These are phyloP conservation scores for Geranium incanum DNA, from an alignment of 441 rosid genomes.

Conservation along the genomic window DNA sequence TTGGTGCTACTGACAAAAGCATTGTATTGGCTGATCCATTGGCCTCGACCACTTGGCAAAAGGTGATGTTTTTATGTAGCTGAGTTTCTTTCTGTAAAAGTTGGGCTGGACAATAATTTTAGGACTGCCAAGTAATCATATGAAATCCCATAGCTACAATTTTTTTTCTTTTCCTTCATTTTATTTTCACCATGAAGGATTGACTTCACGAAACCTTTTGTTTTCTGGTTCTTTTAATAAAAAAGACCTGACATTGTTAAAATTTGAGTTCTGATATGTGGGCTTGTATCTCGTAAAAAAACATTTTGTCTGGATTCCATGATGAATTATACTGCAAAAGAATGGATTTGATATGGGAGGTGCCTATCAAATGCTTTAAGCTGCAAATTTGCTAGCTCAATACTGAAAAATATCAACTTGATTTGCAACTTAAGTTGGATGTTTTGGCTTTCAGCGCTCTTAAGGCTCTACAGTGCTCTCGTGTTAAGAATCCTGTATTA, in stretches of 20 bases:
- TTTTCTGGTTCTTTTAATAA: not conserved
- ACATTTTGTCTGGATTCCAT: not conserved
- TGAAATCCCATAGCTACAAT: not conserved
- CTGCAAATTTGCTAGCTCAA: not conserved
- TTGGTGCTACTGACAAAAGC: conserved; percentile 44
- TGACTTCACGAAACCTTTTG: not conserved
- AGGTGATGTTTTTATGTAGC: conserved; percentile 39
- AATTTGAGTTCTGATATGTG: not conserved
- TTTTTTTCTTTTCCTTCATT: not conserved
- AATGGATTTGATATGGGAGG: not conserved
- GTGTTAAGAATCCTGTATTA: not conserved
- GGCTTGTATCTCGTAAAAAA: not conserved
- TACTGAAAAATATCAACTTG: not conserved
- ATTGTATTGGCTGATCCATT: conserved; percentile 57
- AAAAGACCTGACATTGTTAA: not conserved
- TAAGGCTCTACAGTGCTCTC: not conserved
- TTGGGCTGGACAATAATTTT: not conserved
- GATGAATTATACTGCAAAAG: not conserved
- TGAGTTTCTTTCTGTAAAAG: conserved; percentile 11
- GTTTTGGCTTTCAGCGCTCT: not conserved
- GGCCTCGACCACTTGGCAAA: conserved; percentile 92
- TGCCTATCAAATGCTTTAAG: conserved; percentile 6
- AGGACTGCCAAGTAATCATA: conserved; percentile 2
- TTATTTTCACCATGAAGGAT: not conserved
- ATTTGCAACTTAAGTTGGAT: not conserved